Evolutionary conservation across 2,329 filamentous ascomycete genomes (phyloP), one percentile per base, ranked within the genome.

Genomic region (Fusarium nodosum): DNA sequence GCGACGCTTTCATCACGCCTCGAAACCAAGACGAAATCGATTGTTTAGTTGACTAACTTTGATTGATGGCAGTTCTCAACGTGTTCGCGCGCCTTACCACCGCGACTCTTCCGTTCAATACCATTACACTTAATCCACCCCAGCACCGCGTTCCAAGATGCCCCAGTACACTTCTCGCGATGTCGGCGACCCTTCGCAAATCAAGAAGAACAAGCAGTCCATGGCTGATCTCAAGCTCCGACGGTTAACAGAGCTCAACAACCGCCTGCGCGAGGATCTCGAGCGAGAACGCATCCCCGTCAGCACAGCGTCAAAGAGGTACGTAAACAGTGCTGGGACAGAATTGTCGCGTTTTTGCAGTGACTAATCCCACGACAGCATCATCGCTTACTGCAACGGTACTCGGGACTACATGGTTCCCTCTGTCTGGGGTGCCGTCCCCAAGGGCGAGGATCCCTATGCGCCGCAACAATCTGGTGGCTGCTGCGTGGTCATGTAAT

Each of bases 361-460:
- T 56, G 60, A 54, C 36, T 72, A 55, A 72, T 64, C 15, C 20
- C 44, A 61, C 54, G 71, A 61, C 78, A 99, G 96, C 81, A 92
- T 98, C 80, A 98, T 98, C 80, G 93, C 93, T 75, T 98, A 98
- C 85, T 98, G 95, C 83, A 97, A 97, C 82, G 94, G 93, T 82
- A 97, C 96, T 75, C 92, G 95, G 82, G 96, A 99, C 81, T 98
- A 97, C 85, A 98, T 99, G 96, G 94, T 98, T 56, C 94, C 94
- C 53, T 97, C 94, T 56, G 93, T 97, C 81, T 99, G 96, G 96
- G 95, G 95, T 74, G 88, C 91, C 66, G 93, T 98, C 71, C 93
- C 97, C 78, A 95, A 94, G 86, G 91, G 92, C 80, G 96, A 98
- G 79, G 96, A 99, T 80, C 96, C 96, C n/a, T 99, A 99, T 80